A percentile compares a stretch with the other conserved stretches of the same genome.
Conservation (phyloP, 495 filamentous ascomycete genomes). For the Articulospora tetracladia region DNA sequence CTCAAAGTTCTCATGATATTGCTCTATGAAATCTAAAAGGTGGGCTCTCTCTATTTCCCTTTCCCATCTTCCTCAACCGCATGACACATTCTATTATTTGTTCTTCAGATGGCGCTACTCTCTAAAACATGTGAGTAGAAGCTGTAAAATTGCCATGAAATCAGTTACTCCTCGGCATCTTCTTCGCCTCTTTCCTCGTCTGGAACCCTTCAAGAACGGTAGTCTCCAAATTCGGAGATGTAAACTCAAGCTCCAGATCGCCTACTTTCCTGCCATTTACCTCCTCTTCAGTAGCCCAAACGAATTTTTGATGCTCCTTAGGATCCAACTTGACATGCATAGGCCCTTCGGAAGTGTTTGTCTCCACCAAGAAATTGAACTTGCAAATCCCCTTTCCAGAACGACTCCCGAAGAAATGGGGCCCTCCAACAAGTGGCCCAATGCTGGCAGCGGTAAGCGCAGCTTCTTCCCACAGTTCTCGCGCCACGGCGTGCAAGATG, state of each 20-base stretch:
- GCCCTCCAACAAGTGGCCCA: background rate
- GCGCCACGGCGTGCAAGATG: background rate
- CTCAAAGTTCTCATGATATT: too few relatives aligned
- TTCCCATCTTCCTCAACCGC: too few relatives aligned
- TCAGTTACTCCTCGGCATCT: too few relatives aligned
- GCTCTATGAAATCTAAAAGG: too few relatives aligned
- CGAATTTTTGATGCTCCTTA: conserved; percentile 2
- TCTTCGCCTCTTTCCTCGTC: background rate
- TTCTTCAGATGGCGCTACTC: too few relatives aligned
- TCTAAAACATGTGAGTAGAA: too few relatives aligned
- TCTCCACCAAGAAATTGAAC: conserved; percentile 3
- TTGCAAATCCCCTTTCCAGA: background rate
- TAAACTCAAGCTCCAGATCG: background rate
- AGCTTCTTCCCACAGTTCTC: conserved; percentile 8
- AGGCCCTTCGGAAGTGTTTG: background rate
- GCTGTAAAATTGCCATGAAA: too few relatives aligned
- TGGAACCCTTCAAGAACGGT: conserved; percentile 4
- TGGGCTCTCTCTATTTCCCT: too few relatives aligned
- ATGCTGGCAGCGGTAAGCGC: background rate
- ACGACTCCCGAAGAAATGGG: background rate
- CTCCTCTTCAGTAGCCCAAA: conserved; percentile 8
- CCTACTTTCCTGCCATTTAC: background rate
- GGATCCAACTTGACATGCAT: background rate
- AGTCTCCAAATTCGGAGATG: background rate
- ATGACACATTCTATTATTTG: too few relatives aligned